Conservation (phyloP, 2,329 filamentous ascomycete genomes). For the Chaetomium strumarium region DNA sequence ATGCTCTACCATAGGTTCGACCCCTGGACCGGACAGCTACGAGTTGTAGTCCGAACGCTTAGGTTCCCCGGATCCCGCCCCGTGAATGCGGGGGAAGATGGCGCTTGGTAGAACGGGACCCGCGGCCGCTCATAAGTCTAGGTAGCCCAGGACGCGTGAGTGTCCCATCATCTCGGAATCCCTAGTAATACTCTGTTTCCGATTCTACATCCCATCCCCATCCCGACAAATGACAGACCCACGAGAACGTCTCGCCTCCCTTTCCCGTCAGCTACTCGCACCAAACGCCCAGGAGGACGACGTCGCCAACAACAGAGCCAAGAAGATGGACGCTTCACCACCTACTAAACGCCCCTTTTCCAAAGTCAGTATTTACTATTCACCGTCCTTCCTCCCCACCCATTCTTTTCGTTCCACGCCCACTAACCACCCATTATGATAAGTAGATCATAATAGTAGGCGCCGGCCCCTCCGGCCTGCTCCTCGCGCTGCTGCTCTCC, state of each 20-base stretch:
- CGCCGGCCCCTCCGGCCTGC: constrained; percentile 44
- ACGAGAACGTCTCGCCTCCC: too few relatives aligned
- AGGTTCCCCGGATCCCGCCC: too few relatives aligned
- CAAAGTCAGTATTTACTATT: constrained; percentile 2
- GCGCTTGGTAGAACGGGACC: too few relatives aligned
- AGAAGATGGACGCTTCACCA: constrained; percentile 11
- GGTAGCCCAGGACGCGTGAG: neutral
- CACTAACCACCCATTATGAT: neutral
- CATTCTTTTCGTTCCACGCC: neutral
- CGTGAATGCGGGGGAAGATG: neutral
- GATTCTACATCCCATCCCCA: too few relatives aligned
- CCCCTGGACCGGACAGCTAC: too few relatives aligned
- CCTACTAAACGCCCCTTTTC: constrained; percentile 13
- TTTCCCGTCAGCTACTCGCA: neutral
- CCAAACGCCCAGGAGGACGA: too few relatives aligned
- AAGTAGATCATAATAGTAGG: constrained; percentile 41
- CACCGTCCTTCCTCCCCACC: neutral
- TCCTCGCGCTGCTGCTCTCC: constrained; percentile 47
- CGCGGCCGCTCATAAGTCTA: neutral
- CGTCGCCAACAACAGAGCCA: neutral
- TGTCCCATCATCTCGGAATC: too few relatives aligned
- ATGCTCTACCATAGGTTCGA: too few relatives aligned
- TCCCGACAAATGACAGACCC: too few relatives aligned
- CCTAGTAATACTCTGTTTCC: too few relatives aligned
- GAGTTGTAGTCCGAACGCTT: too few relatives aligned